Conservation (phyloP, 2,329 filamentous ascomycete species). For the Aspergillus ruber region DNA sequence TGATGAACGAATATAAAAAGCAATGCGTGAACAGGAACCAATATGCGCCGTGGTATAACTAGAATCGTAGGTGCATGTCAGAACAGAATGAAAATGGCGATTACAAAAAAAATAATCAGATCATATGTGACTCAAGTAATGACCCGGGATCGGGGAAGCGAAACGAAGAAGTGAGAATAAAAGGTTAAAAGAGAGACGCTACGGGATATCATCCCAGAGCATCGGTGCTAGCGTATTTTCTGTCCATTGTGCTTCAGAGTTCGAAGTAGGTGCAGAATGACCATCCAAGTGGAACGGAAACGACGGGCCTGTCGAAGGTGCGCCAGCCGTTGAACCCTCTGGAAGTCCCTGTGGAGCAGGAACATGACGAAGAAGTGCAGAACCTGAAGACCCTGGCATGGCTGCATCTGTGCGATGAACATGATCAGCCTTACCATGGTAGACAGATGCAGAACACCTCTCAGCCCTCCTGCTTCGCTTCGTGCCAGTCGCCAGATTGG, state of each 20-base stretch:
- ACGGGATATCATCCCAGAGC: constrained; percentile 34
- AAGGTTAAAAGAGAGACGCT: not conserved
- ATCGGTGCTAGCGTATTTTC: constrained; percentile 37
- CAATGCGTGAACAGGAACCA: too few species aligned
- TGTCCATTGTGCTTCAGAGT: constrained; percentile 23
- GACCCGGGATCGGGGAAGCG: not conserved
- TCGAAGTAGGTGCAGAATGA: constrained; percentile 11
- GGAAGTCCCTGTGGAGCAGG: constrained; percentile 21
- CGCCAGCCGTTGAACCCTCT: constrained; percentile 15
- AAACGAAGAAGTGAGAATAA: not conserved
- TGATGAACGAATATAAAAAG: too few species aligned
- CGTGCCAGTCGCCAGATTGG: constrained; percentile 1
- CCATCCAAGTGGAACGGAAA: constrained; percentile 32
- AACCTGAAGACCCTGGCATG: constrained; percentile 21
- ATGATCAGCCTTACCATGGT: constrained; percentile 13
- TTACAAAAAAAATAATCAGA: too few species aligned
- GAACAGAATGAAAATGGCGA: too few species aligned
- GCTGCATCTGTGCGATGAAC: constrained; percentile 8
- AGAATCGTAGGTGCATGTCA: too few species aligned
- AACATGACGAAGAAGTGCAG: constrained; percentile 25
- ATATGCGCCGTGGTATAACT: too few species aligned
- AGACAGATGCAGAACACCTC: constrained; percentile 3
- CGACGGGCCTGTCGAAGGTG: constrained; percentile 5
- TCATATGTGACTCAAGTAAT: too few species aligned
- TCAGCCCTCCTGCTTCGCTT: constrained; percentile 8